Evolutionary conservation across 352 stramenopile species (phyloP).

Genomic region (Globisporangium canariense): DNA sequence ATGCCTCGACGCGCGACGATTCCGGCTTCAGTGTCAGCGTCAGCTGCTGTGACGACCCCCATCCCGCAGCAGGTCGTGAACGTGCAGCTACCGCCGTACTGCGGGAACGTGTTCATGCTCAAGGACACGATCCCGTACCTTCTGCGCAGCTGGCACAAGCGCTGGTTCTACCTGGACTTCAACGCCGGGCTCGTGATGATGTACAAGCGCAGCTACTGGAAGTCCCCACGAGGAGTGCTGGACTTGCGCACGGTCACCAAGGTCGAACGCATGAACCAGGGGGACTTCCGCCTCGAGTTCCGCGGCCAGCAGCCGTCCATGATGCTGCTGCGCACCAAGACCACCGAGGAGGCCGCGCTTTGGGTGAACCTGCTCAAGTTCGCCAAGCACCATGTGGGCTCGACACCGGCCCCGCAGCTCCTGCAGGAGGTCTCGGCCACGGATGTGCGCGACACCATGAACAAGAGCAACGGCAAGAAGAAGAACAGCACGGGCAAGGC

Average conservation of each 20-base stretch:
- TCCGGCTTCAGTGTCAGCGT: constrained; percentile 20
- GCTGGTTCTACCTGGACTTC: constrained; percentile 83
- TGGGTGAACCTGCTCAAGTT: constrained; percentile 79
- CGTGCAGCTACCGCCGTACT: constrained; percentile 65
- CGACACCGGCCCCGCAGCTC: constrained; percentile 17
- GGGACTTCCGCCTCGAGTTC: constrained; percentile 71
- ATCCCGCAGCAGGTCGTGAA: constrained; percentile 28
- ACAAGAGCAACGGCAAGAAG: constrained; percentile 39
- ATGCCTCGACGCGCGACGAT: constrained; percentile 25
- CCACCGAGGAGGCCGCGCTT: constrained; percentile 49
- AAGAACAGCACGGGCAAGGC: constrained; percentile 16
- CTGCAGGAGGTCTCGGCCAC: constrained; percentile 22
- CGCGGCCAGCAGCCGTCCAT: constrained; percentile 32
- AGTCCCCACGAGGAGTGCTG: constrained; percentile 62
- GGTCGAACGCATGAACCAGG: constrained; percentile 67
- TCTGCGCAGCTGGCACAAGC: constrained; percentile 76
- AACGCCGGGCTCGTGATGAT: constrained; percentile 63
- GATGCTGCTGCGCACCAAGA: constrained; percentile 66
- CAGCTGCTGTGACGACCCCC: constrained; percentile 4
- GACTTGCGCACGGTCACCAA: constrained; percentile 58
- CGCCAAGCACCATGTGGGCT: constrained; percentile 42
- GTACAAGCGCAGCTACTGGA: constrained; percentile 87
- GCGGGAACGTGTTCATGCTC: constrained; percentile 69
- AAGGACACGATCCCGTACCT: constrained; percentile 76
- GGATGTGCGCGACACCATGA: constrained; percentile 17